phyloP scores from a whole-genome alignment of 2,329 filamentous ascomycete species.

The Cladophialophora chaetospira region DNA sequence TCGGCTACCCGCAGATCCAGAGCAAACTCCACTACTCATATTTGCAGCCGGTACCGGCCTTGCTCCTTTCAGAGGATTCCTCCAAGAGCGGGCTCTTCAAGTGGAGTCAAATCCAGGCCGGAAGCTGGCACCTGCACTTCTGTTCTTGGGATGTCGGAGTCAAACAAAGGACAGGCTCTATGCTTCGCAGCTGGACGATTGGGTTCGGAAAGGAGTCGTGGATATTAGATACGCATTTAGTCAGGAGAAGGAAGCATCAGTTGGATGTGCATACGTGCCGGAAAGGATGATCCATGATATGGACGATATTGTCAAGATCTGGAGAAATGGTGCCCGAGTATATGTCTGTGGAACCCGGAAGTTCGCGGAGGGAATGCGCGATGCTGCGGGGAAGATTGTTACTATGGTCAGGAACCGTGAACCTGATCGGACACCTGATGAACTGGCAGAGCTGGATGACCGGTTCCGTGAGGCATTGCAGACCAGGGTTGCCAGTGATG shows the following conservation, averaged over 20 bases:
- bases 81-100: conserved; percentile 45
- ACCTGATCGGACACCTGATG: conserved; percentile 36
- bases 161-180: conserved; percentile 63
- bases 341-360: conserved; percentile 65
- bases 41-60: conserved; percentile 55
- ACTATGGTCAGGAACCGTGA: conserved; percentile 34
- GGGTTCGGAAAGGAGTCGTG: conserved; percentile 64
- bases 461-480: conserved; percentile 5
- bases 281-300: conserved; percentile 53
- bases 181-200: conserved; percentile 49
- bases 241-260: conserved; percentile 47
- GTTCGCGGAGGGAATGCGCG: conserved; percentile 54
- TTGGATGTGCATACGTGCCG: conserved; percentile 57
- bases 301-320: conserved; percentile 49
- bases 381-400: conserved; percentile 40
- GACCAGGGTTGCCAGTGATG: conserved; percentile 19
- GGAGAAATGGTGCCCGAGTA: conserved; percentile 54
- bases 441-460: conserved; percentile 39
- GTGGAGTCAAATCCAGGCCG: conserved; percentile 33
- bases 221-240: conserved; percentile 64
- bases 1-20: conserved; percentile 47
- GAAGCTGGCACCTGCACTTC: conserved; percentile 61
- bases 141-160: conserved; percentile 66
- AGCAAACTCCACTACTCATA: conserved; percentile 54
- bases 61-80: conserved; percentile 50